Conservation (phyloP, 148 eudicot species). For the Rhododendron ovatum region DNA sequence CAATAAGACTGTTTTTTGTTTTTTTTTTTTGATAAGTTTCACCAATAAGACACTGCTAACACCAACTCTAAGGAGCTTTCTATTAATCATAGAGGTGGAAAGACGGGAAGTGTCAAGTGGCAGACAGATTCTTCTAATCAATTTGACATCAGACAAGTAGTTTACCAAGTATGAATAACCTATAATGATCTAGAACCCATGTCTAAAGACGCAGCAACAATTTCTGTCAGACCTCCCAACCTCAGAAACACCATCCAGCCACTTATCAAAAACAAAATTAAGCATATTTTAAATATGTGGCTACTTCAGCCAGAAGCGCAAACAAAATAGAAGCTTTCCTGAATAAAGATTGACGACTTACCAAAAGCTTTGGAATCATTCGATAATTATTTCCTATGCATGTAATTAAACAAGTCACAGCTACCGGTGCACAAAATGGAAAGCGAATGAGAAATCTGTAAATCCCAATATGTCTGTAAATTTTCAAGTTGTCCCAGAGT, state of each 20-base stretch:
- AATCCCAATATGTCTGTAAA: background rate
- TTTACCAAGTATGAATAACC: background rate
- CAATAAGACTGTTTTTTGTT: background rate
- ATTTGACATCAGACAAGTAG: background rate
- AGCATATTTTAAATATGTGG: background rate
- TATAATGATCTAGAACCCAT: background rate
- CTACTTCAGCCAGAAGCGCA: background rate
- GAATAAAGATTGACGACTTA: background rate
- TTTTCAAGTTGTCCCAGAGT: background rate
- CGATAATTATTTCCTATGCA: background rate
- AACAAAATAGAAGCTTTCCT: background rate
- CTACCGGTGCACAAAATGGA: background rate
- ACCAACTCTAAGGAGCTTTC: background rate
- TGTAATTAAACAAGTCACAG: background rate
- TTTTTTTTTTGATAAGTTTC: no score
- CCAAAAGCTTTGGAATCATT: background rate
- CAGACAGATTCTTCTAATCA: background rate
- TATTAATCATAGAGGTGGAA: background rate
- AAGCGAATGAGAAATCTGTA: background rate
- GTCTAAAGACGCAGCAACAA: background rate
- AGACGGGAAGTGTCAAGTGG: background rate
- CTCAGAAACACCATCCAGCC: no score
- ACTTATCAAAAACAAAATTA: background rate
- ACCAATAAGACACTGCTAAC: slow-evolving; percentile 5
- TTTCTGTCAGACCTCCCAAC: background rate